phyloP scores from a whole-genome alignment of 331 rosid species.

The Pyrus hybrid region DNA sequence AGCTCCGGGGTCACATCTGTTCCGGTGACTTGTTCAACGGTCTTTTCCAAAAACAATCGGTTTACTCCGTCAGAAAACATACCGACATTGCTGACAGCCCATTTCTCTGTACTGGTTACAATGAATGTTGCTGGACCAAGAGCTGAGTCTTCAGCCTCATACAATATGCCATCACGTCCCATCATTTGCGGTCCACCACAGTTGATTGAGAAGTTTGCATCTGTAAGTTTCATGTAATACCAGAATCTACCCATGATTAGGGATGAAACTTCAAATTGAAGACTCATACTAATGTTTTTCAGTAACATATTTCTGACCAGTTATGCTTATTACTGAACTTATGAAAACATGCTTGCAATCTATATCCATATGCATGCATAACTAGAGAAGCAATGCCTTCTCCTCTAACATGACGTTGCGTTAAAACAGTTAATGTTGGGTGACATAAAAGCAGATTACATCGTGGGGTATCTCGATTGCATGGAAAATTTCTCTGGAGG shows the following conservation, averaged over 20 bases:
- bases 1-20: constrained; percentile 11
- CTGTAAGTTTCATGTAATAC: constrained; percentile 21
- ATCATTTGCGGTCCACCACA: constrained; percentile 49
- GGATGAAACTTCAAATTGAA: background rate
- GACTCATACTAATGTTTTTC: background rate
- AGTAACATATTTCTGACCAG: background rate
- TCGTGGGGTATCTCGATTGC: constrained; percentile 16
- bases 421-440: background rate
- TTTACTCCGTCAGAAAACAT: background rate
- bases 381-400: background rate
- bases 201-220: constrained; percentile 56
- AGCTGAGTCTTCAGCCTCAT: constrained; percentile 43
- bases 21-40: background rate
- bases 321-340: background rate
- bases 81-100: constrained; percentile 80
- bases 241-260: background rate
- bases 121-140: constrained; percentile 62
- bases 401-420: background rate
- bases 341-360: background rate
- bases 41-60: background rate
- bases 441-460: constrained; percentile 3
- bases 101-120: constrained; percentile 40
- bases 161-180: constrained; percentile 24
- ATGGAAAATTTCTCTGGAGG: constrained; percentile 21
- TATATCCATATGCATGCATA: background rate